Conservation (phyloP, 768 basidiomycete species). For the Psilocybe cubensis region DNA sequence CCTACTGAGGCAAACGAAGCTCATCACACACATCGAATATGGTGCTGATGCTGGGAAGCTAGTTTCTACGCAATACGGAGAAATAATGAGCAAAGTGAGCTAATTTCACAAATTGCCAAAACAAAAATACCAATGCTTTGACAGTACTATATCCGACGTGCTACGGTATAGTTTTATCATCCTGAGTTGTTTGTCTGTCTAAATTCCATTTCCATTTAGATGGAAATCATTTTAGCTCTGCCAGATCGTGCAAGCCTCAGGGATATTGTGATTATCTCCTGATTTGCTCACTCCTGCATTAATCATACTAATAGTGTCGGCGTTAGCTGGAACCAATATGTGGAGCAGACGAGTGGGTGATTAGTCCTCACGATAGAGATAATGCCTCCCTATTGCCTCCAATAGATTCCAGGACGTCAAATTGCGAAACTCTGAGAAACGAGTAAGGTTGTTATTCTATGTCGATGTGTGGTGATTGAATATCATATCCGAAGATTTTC, state of each 20-base stretch:
- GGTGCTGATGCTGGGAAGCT: slow-evolving; percentile 46
- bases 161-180: slow-evolving; percentile 50
- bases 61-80: slow-evolving; percentile 73
- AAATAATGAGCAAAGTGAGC: slow-evolving; percentile 84
- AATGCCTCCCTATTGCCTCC: neutral
- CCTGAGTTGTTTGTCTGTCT: neutral
- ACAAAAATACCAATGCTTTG: slow-evolving; percentile 6
- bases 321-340: slow-evolving; percentile 67
- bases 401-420: slow-evolving; percentile 68
- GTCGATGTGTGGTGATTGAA: neutral
- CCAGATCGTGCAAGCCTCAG: slow-evolving; percentile 57
- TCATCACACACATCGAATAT: slow-evolving; percentile 48
- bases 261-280: slow-evolving; percentile 60
- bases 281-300: neutral
- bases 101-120: neutral
- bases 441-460: slow-evolving; percentile 37
- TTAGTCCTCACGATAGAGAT: neutral
- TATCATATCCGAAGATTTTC: slow-evolving; percentile 43
- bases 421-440: slow-evolving; percentile 76
- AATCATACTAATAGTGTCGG: neutral
- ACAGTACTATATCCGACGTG: slow-evolving; percentile 77
- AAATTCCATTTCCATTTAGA: slow-evolving; percentile 41
- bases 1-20: slow-evolving; percentile 60
- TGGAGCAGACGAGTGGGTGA: slow-evolving; percentile 64
- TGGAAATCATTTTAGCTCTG: slow-evolving; percentile 66